A percentile compares a stretch with the other conserved stretches of the same genome.
phyloP scores from a whole-genome alignment of 345 rosid genomes.

The Salix suchowensis region DNA sequence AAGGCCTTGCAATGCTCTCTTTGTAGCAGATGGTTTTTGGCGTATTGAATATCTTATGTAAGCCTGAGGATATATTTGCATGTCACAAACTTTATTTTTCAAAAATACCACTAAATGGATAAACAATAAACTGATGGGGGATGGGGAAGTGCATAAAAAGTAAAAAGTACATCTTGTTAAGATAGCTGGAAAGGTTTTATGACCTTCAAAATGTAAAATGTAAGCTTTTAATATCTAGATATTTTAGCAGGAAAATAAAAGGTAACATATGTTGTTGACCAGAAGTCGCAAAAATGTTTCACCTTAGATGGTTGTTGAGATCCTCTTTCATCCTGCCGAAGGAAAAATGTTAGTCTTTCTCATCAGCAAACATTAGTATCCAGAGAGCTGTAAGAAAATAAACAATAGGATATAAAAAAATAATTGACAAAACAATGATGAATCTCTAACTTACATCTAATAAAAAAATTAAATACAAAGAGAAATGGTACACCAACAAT shows the following conservation, averaged over 20 bases:
- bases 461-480: neutral
- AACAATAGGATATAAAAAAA: neutral
- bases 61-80: slow-evolving; percentile 31
- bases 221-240: neutral
- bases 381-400: neutral
- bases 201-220: neutral
- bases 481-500: neutral
- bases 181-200: neutral
- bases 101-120: neutral
- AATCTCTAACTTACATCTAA: neutral
- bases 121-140: neutral
- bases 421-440: neutral
- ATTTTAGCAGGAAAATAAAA: neutral
- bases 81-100: slow-evolving; percentile 13
- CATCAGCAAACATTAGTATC: slow-evolving; percentile 1
- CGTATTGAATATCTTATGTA: slow-evolving; percentile 38
- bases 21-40: slow-evolving; percentile 55
- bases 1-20: slow-evolving; percentile 48
- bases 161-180: neutral
- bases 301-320: slow-evolving; percentile 45
- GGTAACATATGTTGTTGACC: neutral
- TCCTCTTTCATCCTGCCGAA: slow-evolving; percentile 32
- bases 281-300: neutral
- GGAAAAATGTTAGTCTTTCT: slow-evolving; percentile 3
- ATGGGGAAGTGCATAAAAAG: neutral